These are phyloP conservation scores for Globisporangium echinulatum DNA, from an alignment of 352 stramenopile genomes.

Conservation along the genomic window DNA sequence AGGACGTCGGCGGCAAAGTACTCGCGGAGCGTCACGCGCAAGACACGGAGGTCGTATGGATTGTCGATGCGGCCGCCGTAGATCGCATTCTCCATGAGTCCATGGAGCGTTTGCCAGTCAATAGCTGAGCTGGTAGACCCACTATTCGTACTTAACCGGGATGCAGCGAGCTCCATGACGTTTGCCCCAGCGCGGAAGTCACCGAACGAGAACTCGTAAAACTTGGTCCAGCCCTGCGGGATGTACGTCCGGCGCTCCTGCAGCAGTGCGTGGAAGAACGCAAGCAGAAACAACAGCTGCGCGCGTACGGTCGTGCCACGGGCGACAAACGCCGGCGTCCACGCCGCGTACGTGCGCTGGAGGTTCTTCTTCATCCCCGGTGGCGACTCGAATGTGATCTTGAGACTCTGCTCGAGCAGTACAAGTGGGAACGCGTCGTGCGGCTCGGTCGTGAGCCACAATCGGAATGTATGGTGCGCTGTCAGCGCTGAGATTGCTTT, in stretches of 20 bases:
- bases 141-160: constrained; percentile 9
- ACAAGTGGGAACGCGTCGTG: constrained; percentile 89
- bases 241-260: constrained; percentile 90
- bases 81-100: constrained; percentile 94
- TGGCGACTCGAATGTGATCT: constrained; percentile 94
- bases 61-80: constrained; percentile 94
- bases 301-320: constrained; percentile 32
- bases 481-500: constrained; percentile 81
- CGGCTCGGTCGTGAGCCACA: constrained; percentile 94
- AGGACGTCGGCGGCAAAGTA: constrained; percentile 86
- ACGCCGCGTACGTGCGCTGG: constrained; percentile 88
- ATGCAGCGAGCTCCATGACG: constrained; percentile 81
- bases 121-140: constrained; percentile 25
- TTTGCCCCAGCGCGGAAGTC: constrained; percentile 91
- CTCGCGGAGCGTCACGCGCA: constrained; percentile 79
- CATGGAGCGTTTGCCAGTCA: constrained; percentile 90
- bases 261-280: constrained; percentile 86
- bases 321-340: constrained; percentile 73
- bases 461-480: constrained; percentile 83
- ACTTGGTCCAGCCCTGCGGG: constrained; percentile 94
- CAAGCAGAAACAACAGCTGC: constrained; percentile 85
- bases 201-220: constrained; percentile 94
- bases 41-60: constrained; percentile 87
- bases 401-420: constrained; percentile 89
- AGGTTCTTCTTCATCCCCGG: constrained; percentile 95